phyloP scores from a whole-genome alignment of 352 stramenopile genomes.

The Phytophthora fragariae region DNA sequence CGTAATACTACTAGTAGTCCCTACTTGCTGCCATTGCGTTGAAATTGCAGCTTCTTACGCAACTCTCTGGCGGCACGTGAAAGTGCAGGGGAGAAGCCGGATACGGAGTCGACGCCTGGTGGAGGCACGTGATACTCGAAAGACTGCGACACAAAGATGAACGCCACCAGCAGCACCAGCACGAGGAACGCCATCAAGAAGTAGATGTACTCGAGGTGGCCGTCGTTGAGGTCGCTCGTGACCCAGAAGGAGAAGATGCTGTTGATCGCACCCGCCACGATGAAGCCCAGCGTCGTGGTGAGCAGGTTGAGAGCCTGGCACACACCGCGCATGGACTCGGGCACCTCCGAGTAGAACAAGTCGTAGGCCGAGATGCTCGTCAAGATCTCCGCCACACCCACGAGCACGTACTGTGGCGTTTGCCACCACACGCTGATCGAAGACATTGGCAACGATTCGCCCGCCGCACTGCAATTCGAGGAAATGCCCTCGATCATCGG shows the following conservation, averaged over 20 bases:
- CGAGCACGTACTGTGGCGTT: conserved; percentile 91
- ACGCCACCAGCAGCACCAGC: conserved; percentile 67
- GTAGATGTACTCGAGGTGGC: conserved; percentile 92
- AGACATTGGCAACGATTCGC: conserved; percentile 78
- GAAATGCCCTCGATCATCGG: conserved; percentile 53
- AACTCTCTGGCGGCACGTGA: conserved; percentile 59
- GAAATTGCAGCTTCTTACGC: conserved; percentile 45
- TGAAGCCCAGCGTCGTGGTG: conserved; percentile 90
- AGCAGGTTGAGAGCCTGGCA: conserved; percentile 92
- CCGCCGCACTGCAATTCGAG: conserved; percentile 79
- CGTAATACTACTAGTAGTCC: not conserved
- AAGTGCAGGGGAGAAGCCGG: conserved; percentile 70
- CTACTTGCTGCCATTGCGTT: conserved; percentile 38
- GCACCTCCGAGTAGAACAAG: conserved; percentile 94
- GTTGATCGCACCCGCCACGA: conserved; percentile 83
- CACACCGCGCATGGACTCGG: conserved; percentile 91
- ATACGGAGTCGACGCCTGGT: conserved; percentile 50
- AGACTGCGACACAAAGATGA: conserved; percentile 69
- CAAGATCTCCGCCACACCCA: conserved; percentile 90
- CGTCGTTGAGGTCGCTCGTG: conserved; percentile 91
- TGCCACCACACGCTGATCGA: conserved; percentile 91
- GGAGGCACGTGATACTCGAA: conserved; percentile 86
- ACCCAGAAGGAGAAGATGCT: conserved; percentile 93
- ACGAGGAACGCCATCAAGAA: conserved; percentile 81
- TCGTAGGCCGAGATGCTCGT: conserved; percentile 91